A percentile compares a stretch with the other conserved stretches of the same genome.
phyloP scores from a whole-genome alignment of 2,329 filamentous ascomycete genomes.

The Knufia fluminis region DNA sequence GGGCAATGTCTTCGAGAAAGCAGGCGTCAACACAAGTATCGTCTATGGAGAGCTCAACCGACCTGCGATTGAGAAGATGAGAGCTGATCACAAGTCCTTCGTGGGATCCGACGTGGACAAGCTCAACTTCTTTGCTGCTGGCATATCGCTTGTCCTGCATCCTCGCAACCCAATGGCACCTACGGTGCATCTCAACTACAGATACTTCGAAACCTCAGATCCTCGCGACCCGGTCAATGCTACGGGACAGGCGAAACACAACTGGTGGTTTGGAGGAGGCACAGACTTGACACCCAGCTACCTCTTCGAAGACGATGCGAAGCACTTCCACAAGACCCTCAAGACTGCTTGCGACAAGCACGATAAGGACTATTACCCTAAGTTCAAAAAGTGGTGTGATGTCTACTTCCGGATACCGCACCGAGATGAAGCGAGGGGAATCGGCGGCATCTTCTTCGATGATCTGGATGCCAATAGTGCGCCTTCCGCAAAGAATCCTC shows the following conservation, averaged over 20 bases:
- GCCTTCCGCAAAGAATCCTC: constrained; percentile 58
- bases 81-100: constrained; percentile 86
- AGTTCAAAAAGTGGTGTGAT: constrained; percentile 98
- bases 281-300: constrained; percentile 89
- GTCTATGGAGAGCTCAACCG: constrained; percentile 88
- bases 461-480: constrained; percentile 62
- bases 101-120: constrained; percentile 65
- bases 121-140: constrained; percentile 90
- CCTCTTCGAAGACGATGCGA: constrained; percentile 91
- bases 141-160: constrained; percentile 85
- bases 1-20: constrained; percentile 95
- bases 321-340: constrained; percentile 90
- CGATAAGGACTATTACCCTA: constrained; percentile 81
- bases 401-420: constrained; percentile 95
- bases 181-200: constrained; percentile 95
- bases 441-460: constrained; percentile 98
- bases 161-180: constrained; percentile 94
- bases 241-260: constrained; percentile 44
- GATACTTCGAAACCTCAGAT: constrained; percentile 94
- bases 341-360: constrained; percentile 91
- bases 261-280: constrained; percentile 96
- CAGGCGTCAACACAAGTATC: constrained; percentile 86
- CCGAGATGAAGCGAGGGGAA: constrained; percentile 71
- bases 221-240: constrained; percentile 60
- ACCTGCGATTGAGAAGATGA: constrained; percentile 84